These are phyloP conservation scores for Silybum marianum DNA, from an alignment of 129 eudicot species.

Conservation along the genomic window DNA sequence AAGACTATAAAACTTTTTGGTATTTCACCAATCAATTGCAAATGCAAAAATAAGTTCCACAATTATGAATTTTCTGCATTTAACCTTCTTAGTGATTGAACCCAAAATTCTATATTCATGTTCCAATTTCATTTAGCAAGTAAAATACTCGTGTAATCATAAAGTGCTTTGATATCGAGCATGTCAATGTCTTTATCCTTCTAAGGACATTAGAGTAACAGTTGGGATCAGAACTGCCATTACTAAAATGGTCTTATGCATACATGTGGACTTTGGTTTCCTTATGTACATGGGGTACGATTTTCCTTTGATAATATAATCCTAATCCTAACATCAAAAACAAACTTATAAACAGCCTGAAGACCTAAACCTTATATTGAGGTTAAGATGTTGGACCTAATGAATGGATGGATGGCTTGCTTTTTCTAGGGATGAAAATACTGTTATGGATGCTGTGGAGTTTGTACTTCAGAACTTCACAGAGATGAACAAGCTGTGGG, in stretches of 20 bases:
- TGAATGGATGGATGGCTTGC: slow-evolving; percentile 22
- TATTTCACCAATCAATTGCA: slow-evolving; percentile 10
- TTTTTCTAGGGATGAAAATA: slow-evolving; percentile 76
- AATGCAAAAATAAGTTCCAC: slow-evolving; percentile 4
- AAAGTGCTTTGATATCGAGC: slow-evolving; percentile 5
- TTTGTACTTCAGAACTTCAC: slow-evolving; percentile 96
- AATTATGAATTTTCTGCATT: slow-evolving; percentile 10
- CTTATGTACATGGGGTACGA: background rate
- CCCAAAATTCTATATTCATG: background rate
- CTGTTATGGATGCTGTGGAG: slow-evolving; percentile 92
- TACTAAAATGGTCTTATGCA: slow-evolving; percentile 5
- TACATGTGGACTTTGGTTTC: slow-evolving; percentile 14
- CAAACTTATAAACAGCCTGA: slow-evolving; percentile 13
- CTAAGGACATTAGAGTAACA: slow-evolving; percentile 20
- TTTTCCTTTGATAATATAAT: slow-evolving; percentile 3
- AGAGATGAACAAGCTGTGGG: slow-evolving; percentile 99
- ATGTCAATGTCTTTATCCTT: background rate
- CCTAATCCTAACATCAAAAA: background rate
- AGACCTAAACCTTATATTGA: slow-evolving; percentile 3
- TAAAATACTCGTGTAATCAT: slow-evolving; percentile 10
- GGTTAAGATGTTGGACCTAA: slow-evolving; percentile 22
- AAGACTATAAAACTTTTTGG: slow-evolving; percentile 26
- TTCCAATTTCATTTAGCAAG: background rate
- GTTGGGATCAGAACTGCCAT: slow-evolving; percentile 8
- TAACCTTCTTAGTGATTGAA: background rate